These are phyloP conservation scores for Vicia faba DNA, from an alignment of 306 rosid species.

Conservation along the genomic window DNA sequence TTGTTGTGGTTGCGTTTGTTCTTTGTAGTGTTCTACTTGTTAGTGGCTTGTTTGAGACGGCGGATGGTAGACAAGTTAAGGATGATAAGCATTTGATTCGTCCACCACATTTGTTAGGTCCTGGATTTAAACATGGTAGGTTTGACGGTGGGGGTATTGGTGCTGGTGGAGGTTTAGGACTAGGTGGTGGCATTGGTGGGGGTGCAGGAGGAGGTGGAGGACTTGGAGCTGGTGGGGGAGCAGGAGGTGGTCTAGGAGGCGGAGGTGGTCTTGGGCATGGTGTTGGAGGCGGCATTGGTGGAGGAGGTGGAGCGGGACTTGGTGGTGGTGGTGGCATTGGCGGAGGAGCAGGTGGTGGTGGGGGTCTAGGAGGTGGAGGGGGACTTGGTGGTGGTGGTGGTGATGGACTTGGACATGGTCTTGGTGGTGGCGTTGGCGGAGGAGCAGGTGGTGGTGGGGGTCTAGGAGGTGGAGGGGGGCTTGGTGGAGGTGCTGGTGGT, in stretches of 20 bases:
- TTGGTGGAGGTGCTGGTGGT: neutral
- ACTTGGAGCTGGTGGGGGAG: conserved; percentile 16
- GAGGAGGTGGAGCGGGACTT: too few relatives aligned
- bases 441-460: conserved; percentile 10
- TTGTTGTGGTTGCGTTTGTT: neutral
- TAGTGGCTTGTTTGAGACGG: conserved; percentile 11
- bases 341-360: too few relatives aligned
- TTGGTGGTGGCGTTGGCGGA: too few relatives aligned
- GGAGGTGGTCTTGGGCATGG: conserved; percentile 17
- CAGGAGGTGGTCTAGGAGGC: conserved; percentile 32
- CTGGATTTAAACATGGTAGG: conserved; percentile 34
- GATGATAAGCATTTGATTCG: conserved; percentile 51
- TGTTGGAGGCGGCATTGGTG: too few relatives aligned
- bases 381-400: too few relatives aligned
- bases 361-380: too few relatives aligned
- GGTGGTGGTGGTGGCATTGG: too few relatives aligned
- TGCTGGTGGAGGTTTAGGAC: conserved; percentile 12
- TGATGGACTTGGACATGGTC: neutral
- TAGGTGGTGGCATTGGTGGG: conserved; percentile 28
- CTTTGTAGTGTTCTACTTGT: neutral
- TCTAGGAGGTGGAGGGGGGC: neutral
- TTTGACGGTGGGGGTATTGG: conserved; percentile 9
- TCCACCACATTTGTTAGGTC: conserved; percentile 39
- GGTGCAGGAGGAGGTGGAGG: conserved; percentile 30
- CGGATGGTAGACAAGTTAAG: conserved; percentile 10